Evolutionary conservation across 202 grass and related monocot species (phyloP).

Genomic region (Sporobolus alterniflorus): DNA sequence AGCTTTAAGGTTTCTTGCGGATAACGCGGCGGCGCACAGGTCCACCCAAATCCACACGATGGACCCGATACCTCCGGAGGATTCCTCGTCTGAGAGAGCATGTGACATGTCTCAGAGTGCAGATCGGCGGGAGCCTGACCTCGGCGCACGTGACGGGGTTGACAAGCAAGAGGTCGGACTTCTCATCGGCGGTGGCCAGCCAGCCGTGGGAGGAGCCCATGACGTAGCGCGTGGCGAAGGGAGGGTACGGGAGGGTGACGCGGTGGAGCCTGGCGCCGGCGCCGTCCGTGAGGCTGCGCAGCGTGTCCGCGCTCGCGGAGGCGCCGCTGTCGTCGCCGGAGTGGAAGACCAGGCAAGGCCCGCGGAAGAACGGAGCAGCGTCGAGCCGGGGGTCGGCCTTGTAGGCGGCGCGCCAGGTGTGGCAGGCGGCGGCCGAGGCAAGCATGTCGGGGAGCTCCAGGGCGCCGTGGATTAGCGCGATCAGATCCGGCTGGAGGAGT

Average conservation of each 20-base stretch:
- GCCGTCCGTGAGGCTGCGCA: not conserved
- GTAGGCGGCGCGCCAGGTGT: not conserved
- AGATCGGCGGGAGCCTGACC: not conserved
- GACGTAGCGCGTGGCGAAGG: not conserved
- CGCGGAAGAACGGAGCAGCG: not conserved
- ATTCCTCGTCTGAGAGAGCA: not conserved
- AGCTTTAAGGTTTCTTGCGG: not conserved
- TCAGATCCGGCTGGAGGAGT: not conserved
- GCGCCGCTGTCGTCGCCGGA: not conserved
- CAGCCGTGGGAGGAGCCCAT: not conserved
- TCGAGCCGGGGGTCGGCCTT: not conserved
- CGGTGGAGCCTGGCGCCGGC: not conserved
- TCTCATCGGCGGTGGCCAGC: not conserved
- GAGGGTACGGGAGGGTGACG: not conserved
- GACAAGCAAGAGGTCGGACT: not conserved
- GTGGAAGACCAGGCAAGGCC: not conserved
- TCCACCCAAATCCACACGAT: not conserved
- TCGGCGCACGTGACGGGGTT: not conserved
- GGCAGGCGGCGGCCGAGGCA: not conserved
- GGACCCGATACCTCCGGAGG: not conserved
- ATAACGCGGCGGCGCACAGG: not conserved
- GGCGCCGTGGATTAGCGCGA: not conserved
- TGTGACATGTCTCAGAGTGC: not conserved
- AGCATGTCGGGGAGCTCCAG: not conserved
- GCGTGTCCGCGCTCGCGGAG: not conserved